Base-by-base conservation (phyloP, 2,329 filamentous ascomycete genomes). In the Aspergillus flavus region DNA sequence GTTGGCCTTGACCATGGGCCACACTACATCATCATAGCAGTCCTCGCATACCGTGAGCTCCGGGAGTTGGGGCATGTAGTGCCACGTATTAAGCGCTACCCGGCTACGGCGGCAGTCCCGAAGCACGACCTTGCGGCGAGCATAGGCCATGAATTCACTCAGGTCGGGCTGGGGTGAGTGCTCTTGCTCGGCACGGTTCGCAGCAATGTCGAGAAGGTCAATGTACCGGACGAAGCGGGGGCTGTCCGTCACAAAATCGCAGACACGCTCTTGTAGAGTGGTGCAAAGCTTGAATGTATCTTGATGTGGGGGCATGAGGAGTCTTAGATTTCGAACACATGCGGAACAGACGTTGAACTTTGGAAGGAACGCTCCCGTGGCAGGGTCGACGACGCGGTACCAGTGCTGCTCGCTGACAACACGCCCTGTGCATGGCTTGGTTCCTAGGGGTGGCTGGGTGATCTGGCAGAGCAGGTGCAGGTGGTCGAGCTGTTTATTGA, bases 41-140 rank as follows among this genome's bases (percentile, higher is more conserved):
- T 94, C 92, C 67, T 91, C 88, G 77, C 94, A 98, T 4, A 96
- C 89, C 0, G 91, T 93, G 71, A 97, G 87, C 55, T 93, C 86
- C 0, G 91, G 91, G 0, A 96, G 80, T 16, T 86, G 83, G 0
- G 91, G 87, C 75, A 96, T 92, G 61, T 86, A 88, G 75, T 96
- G 89, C 94, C 94, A 97, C 14, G 83, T 85, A 60, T 87, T 84
- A n/a, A 82, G 76, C 2, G 90, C 78, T 5, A 87, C 82, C n/a
- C 83, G 85, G 72, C 91, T 87, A 39, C 87, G 84, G 23, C 82
- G 81, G 73, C 92, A 96, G 72, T 92, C 87, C 3, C 85, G 82
- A 32, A 87, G 77, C 5, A 80, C 77, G 23, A 83, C 83, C 62
- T 90, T 81, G 39, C 86, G 85, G 54, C 85, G 82, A 6, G 92